A percentile compares a stretch with the other conserved stretches of the same genome.
These are phyloP conservation scores for Venturiaceae sp. DNA, from an alignment of 2,329 filamentous ascomycete species.

Conservation along the genomic window DNA sequence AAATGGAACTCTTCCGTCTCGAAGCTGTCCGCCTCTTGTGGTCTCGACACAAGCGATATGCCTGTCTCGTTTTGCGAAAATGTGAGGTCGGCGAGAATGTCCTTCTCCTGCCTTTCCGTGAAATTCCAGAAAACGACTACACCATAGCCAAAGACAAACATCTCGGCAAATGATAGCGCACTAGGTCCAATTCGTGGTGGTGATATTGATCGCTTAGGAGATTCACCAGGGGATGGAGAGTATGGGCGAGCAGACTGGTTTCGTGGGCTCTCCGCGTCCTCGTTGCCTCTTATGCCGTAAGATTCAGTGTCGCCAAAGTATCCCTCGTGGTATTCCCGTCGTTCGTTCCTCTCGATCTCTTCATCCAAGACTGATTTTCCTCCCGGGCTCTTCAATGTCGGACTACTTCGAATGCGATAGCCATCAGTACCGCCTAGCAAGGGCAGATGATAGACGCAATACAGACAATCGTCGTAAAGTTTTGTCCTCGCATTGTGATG, in stretches of 20 bases:
- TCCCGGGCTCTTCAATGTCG: conserved; percentile 83
- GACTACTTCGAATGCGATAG: conserved; percentile 80
- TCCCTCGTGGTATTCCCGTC: conserved; percentile 79
- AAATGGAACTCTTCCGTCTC: conserved; percentile 99
- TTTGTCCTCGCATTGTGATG: conserved; percentile 89
- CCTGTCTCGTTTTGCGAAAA: conserved; percentile 66
- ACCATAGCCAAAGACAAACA: conserved; percentile 96
- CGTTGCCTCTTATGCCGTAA: conserved; percentile 35
- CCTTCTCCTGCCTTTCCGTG: conserved; percentile 89
- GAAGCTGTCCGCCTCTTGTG: conserved; percentile 79
- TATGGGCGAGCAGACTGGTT: conserved; percentile 10
- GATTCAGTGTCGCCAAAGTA: conserved; percentile 68
- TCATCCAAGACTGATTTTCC: conserved; percentile 89
- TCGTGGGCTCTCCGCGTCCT: not conserved
- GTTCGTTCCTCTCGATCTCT: conserved; percentile 90
- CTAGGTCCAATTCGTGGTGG: conserved; percentile 50
- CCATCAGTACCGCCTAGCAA: conserved; percentile 78
- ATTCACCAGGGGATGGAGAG: not conserved
- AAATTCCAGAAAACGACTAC: conserved; percentile 99
- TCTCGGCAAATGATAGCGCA: conserved; percentile 75
- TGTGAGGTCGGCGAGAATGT: conserved; percentile 86
- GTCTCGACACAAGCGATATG: conserved; percentile 62
- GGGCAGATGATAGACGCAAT: conserved; percentile 89
- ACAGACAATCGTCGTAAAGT: conserved; percentile 94
- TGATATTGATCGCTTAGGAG: conserved; percentile 24